phyloP scores from a whole-genome alignment of 225 moss, liverwort and hornwort genomes.

The Pseudoscleropodium purum region DNA sequence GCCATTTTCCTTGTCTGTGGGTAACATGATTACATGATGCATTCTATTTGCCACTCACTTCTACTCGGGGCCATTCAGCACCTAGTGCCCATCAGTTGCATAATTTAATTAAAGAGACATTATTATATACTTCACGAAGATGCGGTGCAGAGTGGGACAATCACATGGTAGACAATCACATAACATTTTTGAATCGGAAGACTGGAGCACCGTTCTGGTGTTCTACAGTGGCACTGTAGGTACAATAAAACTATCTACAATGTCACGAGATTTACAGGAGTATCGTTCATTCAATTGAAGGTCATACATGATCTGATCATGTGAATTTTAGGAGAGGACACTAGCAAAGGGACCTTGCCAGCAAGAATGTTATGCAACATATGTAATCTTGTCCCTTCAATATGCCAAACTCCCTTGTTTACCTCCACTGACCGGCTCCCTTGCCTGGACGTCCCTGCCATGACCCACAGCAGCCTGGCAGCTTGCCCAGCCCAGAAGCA shows the following conservation, averaged over 20 bases:
- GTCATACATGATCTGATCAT: neutral
- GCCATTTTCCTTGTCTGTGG: neutral
- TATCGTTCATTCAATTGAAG: neutral
- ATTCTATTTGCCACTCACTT: neutral
- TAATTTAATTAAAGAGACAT: neutral
- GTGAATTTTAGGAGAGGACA: neutral
- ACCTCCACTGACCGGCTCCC: neutral
- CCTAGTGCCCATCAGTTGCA: neutral
- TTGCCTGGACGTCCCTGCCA: neutral
- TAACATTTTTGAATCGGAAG: neutral
- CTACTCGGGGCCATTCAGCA: neutral
- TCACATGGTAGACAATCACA: neutral
- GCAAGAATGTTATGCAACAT: neutral
- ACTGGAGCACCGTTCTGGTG: neutral
- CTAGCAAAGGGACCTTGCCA: neutral
- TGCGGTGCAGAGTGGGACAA: neutral
- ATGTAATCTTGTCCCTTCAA: neutral
- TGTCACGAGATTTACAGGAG: neutral
- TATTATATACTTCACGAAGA: neutral
- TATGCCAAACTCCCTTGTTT: neutral
- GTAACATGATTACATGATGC: neutral
- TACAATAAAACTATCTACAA: neutral
- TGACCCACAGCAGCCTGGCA: neutral
- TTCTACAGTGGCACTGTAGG: neutral
- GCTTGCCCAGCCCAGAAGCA: neutral